Percentiles rank a stretch among this genome's conserved stretches.
These are phyloP conservation scores for Mitragyna speciosa DNA, from an alignment of 257 asterid genomes.

Conservation along the genomic window DNA sequence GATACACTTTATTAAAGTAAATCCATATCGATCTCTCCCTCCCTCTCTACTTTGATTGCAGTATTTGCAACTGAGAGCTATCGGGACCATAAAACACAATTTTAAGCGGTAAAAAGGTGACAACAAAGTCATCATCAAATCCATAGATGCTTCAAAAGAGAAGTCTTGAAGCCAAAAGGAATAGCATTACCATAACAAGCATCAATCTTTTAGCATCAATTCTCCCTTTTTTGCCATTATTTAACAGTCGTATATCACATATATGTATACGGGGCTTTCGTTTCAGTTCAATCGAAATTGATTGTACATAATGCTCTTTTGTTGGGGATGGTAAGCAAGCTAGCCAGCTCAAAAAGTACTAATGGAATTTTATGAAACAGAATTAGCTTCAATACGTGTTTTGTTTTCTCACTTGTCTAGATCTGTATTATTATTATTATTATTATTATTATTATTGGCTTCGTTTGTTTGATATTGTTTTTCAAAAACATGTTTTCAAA, in stretches of 20 bases:
- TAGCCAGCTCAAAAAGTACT: not conserved
- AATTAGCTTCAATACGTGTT: not conserved
- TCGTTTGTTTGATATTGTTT: too few relatives aligned
- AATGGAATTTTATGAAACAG: not conserved
- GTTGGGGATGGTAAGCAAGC: not conserved
- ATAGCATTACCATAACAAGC: conserved; percentile 43
- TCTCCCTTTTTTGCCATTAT: conserved; percentile 16
- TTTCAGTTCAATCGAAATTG: not conserved
- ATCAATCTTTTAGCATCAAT: conserved; percentile 37
- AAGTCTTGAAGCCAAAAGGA: conserved; percentile 39
- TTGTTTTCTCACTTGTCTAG: not conserved
- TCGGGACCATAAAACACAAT: conserved; percentile 19
- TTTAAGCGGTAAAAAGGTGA: conserved; percentile 26
- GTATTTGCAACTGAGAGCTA: conserved; percentile 25
- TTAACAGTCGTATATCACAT: not conserved
- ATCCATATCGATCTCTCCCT: conserved; percentile 15
- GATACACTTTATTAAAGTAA: conserved; percentile 48
- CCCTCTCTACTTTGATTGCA: conserved; percentile 20
- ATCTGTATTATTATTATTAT: too few relatives aligned
- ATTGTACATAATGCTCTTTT: not conserved
- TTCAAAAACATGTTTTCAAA: too few relatives aligned
- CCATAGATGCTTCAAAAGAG: conserved; percentile 32
- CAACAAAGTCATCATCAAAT: conserved; percentile 26
- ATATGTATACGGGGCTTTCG: not conserved
- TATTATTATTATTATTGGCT: too few relatives aligned